A percentile compares a stretch with the other conserved stretches of the same genome.
phyloP scores from a whole-genome alignment of 2,329 filamentous ascomycete species.

The Cylindrodendrum hubeiense region DNA sequence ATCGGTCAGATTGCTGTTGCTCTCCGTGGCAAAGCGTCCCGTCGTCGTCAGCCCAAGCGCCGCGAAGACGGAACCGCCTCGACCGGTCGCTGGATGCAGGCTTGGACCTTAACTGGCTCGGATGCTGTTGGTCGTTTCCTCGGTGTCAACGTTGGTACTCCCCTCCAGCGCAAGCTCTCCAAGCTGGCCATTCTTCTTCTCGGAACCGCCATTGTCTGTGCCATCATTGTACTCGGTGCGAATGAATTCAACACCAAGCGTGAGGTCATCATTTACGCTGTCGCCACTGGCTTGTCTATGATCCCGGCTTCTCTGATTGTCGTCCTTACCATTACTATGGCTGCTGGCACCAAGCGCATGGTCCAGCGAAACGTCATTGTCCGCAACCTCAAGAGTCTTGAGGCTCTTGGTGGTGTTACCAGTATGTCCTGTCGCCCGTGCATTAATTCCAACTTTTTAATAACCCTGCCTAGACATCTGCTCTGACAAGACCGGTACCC shows the following conservation, averaged over 20 bases:
- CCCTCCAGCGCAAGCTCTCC: slow-evolving; percentile 76
- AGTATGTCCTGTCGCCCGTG: slow-evolving; percentile 47
- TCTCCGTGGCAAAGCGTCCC: slow-evolving; percentile 54
- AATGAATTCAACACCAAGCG: slow-evolving; percentile 67
- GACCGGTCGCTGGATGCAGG: slow-evolving; percentile 48
- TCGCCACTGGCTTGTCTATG: slow-evolving; percentile 62
- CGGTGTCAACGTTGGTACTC: slow-evolving; percentile 77
- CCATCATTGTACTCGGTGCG: slow-evolving; percentile 76
- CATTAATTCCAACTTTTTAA: slow-evolving; percentile 4
- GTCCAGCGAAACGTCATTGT: slow-evolving; percentile 66
- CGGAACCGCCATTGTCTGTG: slow-evolving; percentile 74
- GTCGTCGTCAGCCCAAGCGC: slow-evolving; percentile 54
- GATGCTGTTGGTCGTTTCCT: slow-evolving; percentile 74
- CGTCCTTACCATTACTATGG: slow-evolving; percentile 72
- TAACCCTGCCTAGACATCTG: slow-evolving; percentile 58
- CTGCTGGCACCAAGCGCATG: slow-evolving; percentile 66
- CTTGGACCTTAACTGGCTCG: slow-evolving; percentile 55
- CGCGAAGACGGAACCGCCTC: slow-evolving; percentile 56
- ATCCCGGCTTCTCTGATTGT: slow-evolving; percentile 63
- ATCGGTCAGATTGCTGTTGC: slow-evolving; percentile 70
- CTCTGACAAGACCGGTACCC: slow-evolving; percentile 69
- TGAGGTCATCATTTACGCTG: slow-evolving; percentile 71
- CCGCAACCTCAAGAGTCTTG: slow-evolving; percentile 63
- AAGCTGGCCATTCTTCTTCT: slow-evolving; percentile 77
- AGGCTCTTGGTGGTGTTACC: slow-evolving; percentile 70